Conservation (phyloP, 345 rosid species). For the Passiflora organensis region DNA sequence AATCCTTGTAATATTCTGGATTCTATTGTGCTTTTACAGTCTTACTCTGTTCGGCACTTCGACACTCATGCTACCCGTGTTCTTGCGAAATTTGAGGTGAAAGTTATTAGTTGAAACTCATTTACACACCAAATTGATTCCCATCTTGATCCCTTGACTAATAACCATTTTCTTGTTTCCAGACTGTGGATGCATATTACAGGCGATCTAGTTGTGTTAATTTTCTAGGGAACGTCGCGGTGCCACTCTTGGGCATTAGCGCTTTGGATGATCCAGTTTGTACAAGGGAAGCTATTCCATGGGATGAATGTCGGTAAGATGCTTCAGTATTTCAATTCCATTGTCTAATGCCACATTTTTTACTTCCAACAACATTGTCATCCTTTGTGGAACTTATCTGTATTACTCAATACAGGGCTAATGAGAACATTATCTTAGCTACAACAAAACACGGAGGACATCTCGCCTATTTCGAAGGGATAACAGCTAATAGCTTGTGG, state of each 20-base stretch:
- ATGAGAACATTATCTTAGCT: conserved; percentile 33
- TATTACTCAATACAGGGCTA: conserved; percentile 15
- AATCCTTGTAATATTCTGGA: not conserved
- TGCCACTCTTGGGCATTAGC: conserved; percentile 36
- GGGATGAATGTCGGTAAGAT: conserved; percentile 40
- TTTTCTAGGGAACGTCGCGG: conserved; percentile 28
- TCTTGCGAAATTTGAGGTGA: conserved; percentile 35
- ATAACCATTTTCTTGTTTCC: conserved; percentile 10
- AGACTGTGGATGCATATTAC: conserved; percentile 39
- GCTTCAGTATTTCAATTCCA: not conserved
- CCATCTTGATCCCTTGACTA: not conserved
- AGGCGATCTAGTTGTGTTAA: conserved; percentile 26
- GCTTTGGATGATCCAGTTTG: conserved; percentile 42
- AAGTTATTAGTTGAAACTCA: not conserved
- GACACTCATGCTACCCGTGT: conserved; percentile 33
- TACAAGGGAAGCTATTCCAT: conserved; percentile 38
- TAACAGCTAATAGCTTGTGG: conserved; percentile 35
- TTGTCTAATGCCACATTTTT: too few relatives aligned
- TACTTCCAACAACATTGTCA: too few relatives aligned
- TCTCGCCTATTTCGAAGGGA: conserved; percentile 32
- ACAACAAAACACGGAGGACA: conserved; percentile 40
- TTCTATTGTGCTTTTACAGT: conserved; percentile 20
- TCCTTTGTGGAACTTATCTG: too few relatives aligned
- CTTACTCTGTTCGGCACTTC: conserved; percentile 31
- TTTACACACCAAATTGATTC: too few relatives aligned